Conservation (phyloP, 208 protist genomes). For the Cochliopodium minus region DNA sequence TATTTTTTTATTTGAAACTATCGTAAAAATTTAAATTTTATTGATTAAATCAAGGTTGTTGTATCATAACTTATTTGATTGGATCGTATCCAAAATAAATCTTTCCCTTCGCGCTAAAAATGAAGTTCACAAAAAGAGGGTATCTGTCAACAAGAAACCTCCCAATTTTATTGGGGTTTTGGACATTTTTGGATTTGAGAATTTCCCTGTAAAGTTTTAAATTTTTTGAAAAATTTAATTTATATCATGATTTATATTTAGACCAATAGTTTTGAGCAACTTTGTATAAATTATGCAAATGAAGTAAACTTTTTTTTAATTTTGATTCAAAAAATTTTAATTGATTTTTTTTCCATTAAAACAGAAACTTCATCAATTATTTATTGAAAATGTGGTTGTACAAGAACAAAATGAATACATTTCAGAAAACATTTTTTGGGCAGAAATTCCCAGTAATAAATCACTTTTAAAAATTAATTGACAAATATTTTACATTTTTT, state of each 20-base stretch:
- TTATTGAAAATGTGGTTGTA: not conserved
- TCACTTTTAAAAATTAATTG: too few relatives aligned
- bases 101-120: not conserved
- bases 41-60: conserved; percentile 29
- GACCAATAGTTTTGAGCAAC: not conserved
- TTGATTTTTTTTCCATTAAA: too few relatives aligned
- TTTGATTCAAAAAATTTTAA: too few relatives aligned
- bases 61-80: conserved; percentile 30
- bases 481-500: too few relatives aligned
- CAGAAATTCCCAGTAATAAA: too few relatives aligned
- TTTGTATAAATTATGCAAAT: not conserved
- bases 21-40: too few relatives aligned
- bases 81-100: conserved; percentile 24
- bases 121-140: too few relatives aligned
- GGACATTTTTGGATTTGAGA: conserved; percentile 37
- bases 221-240: too few relatives aligned
- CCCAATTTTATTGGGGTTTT: conserved; percentile 21
- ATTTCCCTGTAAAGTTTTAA: conserved; percentile 32
- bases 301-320: too few relatives aligned
- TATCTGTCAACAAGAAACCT: too few relatives aligned
- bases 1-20: too few relatives aligned
- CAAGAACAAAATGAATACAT: not conserved
- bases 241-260: too few relatives aligned
- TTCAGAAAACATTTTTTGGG: not conserved
- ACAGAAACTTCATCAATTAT: not conserved